Evolutionary conservation across 164 flowering plant species (phyloP).

Genomic region (Amborella trichopoda): DNA sequence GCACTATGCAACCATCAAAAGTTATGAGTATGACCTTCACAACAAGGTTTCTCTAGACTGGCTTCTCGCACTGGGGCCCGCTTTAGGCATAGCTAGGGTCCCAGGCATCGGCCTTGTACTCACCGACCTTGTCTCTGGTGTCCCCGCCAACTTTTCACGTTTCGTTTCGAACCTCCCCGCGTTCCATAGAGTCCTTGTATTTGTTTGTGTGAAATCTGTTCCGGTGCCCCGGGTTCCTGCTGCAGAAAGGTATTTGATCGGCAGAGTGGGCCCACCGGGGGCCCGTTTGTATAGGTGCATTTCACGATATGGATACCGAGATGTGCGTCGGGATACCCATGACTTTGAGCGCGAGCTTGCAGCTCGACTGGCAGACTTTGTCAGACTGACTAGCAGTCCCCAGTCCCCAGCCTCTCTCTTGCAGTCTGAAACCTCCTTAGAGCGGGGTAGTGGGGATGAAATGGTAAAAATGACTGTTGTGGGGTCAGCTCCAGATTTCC

Average conservation of each 20-base stretch:
- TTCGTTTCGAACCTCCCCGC: slow-evolving; percentile 95
- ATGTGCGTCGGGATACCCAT: slow-evolving; percentile 78
- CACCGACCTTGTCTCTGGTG: slow-evolving; percentile 75
- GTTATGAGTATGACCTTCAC: slow-evolving; percentile 87
- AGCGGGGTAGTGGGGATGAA: slow-evolving; percentile 45
- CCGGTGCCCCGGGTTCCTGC: slow-evolving; percentile 74
- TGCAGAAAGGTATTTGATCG: slow-evolving; percentile 70
- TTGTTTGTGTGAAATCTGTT: slow-evolving; percentile 75
- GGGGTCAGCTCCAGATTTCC: slow-evolving; percentile 15
- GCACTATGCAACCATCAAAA: slow-evolving; percentile 88
- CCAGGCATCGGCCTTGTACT: slow-evolving; percentile 86
- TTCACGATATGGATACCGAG: slow-evolving; percentile 85
- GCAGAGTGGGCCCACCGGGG: slow-evolving; percentile 76
- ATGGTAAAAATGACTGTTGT: slow-evolving; percentile 44
- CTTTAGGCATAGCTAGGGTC: slow-evolving; percentile 79
- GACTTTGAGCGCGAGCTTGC: slow-evolving; percentile 77
- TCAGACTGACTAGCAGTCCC: slow-evolving; percentile 44
- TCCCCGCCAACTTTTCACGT: slow-evolving; percentile 89
- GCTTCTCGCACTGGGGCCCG: slow-evolving; percentile 85
- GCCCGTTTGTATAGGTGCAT: slow-evolving; percentile 87
- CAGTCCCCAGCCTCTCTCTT: slow-evolving; percentile 16
- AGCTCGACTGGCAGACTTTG: slow-evolving; percentile 48
- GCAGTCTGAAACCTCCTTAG: slow-evolving; percentile 19
- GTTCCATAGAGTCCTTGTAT: slow-evolving; percentile 70
- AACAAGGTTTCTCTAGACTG: slow-evolving; percentile 94